These are phyloP conservation scores for Nepenthes gracilis DNA, from an alignment of 148 eudicot genomes.

Conservation along the genomic window DNA sequence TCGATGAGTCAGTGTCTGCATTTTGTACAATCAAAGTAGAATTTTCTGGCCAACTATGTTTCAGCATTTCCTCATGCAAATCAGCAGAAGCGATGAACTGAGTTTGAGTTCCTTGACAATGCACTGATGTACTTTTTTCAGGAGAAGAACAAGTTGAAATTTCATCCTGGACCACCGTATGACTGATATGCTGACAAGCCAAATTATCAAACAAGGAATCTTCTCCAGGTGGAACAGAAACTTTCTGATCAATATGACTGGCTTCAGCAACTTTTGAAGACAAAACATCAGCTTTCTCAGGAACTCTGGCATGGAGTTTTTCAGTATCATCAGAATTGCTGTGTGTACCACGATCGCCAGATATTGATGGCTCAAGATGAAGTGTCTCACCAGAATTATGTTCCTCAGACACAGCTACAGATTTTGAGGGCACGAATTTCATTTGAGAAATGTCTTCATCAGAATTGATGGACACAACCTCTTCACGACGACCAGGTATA, in stretches of 20 bases:
- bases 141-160: constrained; percentile 9
- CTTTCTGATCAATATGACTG: constrained; percentile 13
- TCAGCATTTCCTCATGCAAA: constrained; percentile 16
- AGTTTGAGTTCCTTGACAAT: constrained; percentile 19
- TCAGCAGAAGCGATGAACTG: constrained; percentile 16
- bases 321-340: constrained; percentile 11
- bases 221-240: constrained; percentile 18
- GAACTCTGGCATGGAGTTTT: constrained; percentile 13
- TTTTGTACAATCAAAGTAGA: constrained; percentile 7
- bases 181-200: constrained; percentile 17
- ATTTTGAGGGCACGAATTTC: constrained; percentile 16
- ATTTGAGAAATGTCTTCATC: constrained; percentile 18
- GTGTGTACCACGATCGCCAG: constrained; percentile 15
- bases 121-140: constrained; percentile 12
- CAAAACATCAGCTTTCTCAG: constrained; percentile 17
- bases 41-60: constrained; percentile 15
- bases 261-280: constrained; percentile 13
- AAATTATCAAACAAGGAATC: constrained; percentile 14
- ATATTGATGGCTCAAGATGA: constrained; percentile 17
- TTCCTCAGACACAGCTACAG: constrained; percentile 14
- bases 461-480: constrained; percentile 9
- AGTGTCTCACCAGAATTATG: constrained; percentile 9
- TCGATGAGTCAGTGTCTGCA: constrained; percentile 33
- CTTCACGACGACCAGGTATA: constrained; percentile 8
- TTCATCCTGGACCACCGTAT: constrained; percentile 13